Evolutionary conservation across 2,329 filamentous ascomycete species (phyloP).

Genomic region (Fusarium transvaalense): DNA sequence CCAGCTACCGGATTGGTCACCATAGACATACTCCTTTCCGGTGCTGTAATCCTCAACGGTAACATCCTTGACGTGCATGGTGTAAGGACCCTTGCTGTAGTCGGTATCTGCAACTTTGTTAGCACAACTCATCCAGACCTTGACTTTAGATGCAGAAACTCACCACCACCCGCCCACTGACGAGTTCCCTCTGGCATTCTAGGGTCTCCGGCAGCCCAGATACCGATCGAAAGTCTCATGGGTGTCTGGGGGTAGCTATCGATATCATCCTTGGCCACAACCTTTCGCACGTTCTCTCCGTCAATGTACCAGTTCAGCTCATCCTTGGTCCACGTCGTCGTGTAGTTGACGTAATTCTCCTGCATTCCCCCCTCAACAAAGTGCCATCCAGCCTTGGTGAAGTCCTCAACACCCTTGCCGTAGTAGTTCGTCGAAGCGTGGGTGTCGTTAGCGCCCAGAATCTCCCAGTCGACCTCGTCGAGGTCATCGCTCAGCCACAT

Average conservation of each 20-base stretch:
- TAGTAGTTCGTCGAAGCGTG: slow-evolving; percentile 81
- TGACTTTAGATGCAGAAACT: background rate
- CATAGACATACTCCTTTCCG: slow-evolving; percentile 74
- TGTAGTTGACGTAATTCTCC: slow-evolving; percentile 79
- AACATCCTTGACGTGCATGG: slow-evolving; percentile 77
- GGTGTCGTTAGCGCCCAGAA: slow-evolving; percentile 75
- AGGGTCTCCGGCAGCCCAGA: slow-evolving; percentile 74
- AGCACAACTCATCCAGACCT: background rate
- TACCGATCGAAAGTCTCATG: slow-evolving; percentile 76
- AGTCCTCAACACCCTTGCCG: slow-evolving; percentile 76
- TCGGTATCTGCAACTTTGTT: slow-evolving; percentile 61
- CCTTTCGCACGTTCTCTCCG: slow-evolving; percentile 71
- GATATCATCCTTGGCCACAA: slow-evolving; percentile 71
- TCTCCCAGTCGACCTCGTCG: slow-evolving; percentile 91
- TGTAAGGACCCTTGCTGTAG: slow-evolving; percentile 75
- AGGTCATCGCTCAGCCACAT: slow-evolving; percentile 87
- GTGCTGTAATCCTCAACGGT: slow-evolving; percentile 69
- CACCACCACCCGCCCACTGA: slow-evolving; percentile 75
- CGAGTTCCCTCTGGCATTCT: slow-evolving; percentile 68
- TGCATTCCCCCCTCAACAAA: slow-evolving; percentile 66
- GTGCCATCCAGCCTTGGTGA: slow-evolving; percentile 73
- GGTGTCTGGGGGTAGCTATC: slow-evolving; percentile 81
- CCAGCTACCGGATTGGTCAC: slow-evolving; percentile 71
- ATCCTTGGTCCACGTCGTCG: slow-evolving; percentile 77
- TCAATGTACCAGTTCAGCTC: slow-evolving; percentile 78